Conservation (phyloP, 164 flowering plant species). For the Tetrastigma voinierianum region DNA sequence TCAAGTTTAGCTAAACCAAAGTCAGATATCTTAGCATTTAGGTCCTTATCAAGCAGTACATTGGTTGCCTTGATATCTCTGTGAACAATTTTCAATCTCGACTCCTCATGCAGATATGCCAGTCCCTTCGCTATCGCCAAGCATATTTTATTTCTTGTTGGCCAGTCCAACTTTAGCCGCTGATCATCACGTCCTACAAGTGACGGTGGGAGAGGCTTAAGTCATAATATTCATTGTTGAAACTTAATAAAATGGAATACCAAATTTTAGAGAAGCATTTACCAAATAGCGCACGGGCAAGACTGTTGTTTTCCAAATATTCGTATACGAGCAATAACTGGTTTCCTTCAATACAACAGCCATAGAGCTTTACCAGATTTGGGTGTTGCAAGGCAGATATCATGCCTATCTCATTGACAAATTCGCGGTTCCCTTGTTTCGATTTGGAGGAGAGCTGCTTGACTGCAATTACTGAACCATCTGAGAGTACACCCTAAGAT, state of each 20-base stretch:
- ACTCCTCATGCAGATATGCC: constrained; percentile 71
- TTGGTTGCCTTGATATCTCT: constrained; percentile 75
- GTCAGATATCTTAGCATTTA: constrained; percentile 79
- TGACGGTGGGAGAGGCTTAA: too few relatives aligned
- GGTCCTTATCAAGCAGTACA: constrained; percentile 62
- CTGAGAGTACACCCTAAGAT: constrained; percentile 49
- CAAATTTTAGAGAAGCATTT: constrained; percentile 3
- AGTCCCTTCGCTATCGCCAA: constrained; percentile 63
- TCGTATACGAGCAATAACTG: constrained; percentile 60
- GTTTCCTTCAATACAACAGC: constrained; percentile 75
- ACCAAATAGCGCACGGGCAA: constrained; percentile 69
- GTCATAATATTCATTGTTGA: too few relatives aligned
- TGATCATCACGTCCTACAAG: constrained; percentile 32
- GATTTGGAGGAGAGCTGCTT: constrained; percentile 74
- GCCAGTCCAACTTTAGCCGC: constrained; percentile 53
- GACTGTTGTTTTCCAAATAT: constrained; percentile 66
- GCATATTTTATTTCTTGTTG: constrained; percentile 55
- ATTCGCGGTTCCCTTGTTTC: constrained; percentile 78
- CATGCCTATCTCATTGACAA: constrained; percentile 75
- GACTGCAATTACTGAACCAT: constrained; percentile 62
- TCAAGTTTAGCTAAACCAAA: constrained; percentile 81
- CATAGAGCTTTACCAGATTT: constrained; percentile 63
- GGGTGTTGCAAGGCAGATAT: constrained; percentile 71
- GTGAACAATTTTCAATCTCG: constrained; percentile 64
- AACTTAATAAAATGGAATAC: not conserved